phyloP scores from a whole-genome alignment of 352 stramenopile genomes.

The Globisporangium nodosum region DNA sequence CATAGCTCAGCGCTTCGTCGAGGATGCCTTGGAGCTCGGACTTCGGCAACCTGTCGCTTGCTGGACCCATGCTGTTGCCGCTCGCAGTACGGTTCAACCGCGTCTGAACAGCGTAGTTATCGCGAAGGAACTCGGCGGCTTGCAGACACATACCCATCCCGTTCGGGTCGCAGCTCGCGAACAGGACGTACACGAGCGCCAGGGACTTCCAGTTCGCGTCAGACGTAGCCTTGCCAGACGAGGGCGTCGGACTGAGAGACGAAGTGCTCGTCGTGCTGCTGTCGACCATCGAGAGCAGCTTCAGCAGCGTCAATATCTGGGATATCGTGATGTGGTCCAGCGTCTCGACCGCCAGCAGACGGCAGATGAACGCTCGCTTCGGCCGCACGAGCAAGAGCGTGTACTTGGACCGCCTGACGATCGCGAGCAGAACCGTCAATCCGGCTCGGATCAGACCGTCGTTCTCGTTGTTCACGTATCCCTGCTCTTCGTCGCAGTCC shows the following conservation, averaged over 20 bases:
- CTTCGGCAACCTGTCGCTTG: conserved; percentile 10
- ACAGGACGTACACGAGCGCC: conserved; percentile 59
- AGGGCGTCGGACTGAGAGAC: conserved; percentile 1
- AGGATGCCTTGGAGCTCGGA: conserved; percentile 61
- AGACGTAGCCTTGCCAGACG: conserved; percentile 25
- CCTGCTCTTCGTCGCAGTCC: conserved; percentile 54
- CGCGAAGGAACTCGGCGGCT: conserved; percentile 69
- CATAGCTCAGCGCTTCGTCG: conserved; percentile 58
- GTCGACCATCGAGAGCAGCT: conserved; percentile 56
- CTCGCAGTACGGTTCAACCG: conserved; percentile 7
- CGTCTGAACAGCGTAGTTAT: conserved; percentile 27
- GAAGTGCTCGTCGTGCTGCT: conserved; percentile 8
- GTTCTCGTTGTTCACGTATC: conserved; percentile 53
- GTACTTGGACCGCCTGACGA: conserved; percentile 67
- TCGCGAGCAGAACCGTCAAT: conserved; percentile 60
- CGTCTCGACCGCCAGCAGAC: conserved; percentile 63
- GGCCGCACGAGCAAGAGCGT: conserved; percentile 53
- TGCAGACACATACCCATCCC: conserved; percentile 69
- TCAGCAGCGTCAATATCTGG: conserved; percentile 54
- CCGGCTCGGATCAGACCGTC: conserved; percentile 68
- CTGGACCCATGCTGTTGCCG: neutral
- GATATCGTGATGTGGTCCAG: conserved; percentile 70
- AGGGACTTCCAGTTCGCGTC: conserved; percentile 70
- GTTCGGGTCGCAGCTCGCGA: conserved; percentile 74
- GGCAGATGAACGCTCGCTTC: conserved; percentile 69